Conservation (phyloP, 345 rosid species). For the Fremontodendron californicum region DNA sequence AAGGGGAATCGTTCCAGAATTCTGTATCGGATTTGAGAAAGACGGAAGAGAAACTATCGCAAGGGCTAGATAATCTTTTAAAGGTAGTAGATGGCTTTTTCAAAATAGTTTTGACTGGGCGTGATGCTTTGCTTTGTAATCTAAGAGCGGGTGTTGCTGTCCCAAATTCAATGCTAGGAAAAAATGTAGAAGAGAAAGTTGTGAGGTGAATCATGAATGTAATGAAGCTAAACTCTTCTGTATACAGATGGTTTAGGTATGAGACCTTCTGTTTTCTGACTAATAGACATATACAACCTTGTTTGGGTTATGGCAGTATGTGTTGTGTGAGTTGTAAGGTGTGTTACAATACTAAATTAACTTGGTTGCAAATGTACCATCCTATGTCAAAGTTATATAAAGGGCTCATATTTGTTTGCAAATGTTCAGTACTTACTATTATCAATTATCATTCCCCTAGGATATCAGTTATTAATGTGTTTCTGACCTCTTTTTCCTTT, state of each 20-base stretch:
- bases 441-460: not conserved
- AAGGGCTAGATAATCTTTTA: constrained; percentile 60
- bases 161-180: constrained; percentile 28
- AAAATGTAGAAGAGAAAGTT: constrained; percentile 27
- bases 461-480: not conserved
- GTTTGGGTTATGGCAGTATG: constrained; percentile 2
- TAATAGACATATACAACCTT: constrained; percentile 10
- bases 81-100: constrained; percentile 77
- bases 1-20: constrained; percentile 33
- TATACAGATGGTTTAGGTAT: constrained; percentile 21
- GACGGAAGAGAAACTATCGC: constrained; percentile 49
- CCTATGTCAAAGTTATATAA: constrained; percentile 12
- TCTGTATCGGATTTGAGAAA: constrained; percentile 36
- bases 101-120: constrained; percentile 63
- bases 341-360: not conserved
- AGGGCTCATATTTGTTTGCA: not conserved
- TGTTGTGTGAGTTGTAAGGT: constrained; percentile 15
- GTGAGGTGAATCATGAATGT: constrained; percentile 25
- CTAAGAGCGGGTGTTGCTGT: constrained; percentile 44
- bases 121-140: constrained; percentile 81
- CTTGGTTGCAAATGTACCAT: constrained; percentile 15
- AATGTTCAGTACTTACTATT: not conserved
- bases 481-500: not conserved
- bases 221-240: constrained; percentile 15
- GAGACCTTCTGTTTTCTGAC: constrained; percentile 5